These are phyloP conservation scores for Leptographium flavum DNA, from an alignment of 2,329 filamentous ascomycete genomes.

Conservation along the genomic window DNA sequence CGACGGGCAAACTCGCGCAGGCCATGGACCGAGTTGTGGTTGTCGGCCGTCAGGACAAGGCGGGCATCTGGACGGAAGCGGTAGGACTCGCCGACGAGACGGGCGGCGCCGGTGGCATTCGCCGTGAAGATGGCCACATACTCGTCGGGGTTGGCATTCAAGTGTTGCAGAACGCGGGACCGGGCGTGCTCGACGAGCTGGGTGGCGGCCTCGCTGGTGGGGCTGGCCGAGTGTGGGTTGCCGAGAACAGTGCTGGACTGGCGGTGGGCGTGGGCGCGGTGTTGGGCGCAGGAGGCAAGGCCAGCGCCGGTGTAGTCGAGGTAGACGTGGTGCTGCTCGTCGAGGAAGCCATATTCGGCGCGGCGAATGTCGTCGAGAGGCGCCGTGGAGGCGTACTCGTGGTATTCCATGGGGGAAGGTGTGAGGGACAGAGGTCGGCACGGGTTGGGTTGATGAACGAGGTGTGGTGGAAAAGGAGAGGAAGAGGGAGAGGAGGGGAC, in stretches of 20 bases:
- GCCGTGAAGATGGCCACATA: slow-evolving; percentile 26
- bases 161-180: slow-evolving; percentile 17
- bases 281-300: slow-evolving; percentile 20
- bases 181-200: slow-evolving; percentile 19
- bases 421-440: neutral
- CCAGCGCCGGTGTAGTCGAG: slow-evolving; percentile 27
- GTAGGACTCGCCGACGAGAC: slow-evolving; percentile 25
- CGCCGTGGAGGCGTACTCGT: slow-evolving; percentile 20
- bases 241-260: slow-evolving; percentile 19
- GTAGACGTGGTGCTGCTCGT: slow-evolving; percentile 23
- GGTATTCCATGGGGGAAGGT: slow-evolving; percentile 11
- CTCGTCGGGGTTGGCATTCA: slow-evolving; percentile 22
- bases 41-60: slow-evolving; percentile 24
- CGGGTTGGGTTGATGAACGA: too few relatives aligned
- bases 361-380: slow-evolving; percentile 18
- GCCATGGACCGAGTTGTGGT: slow-evolving; percentile 28
- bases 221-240: slow-evolving; percentile 26
- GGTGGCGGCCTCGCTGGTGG: slow-evolving; percentile 21
- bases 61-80: slow-evolving; percentile 15
- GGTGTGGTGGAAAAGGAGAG: too few relatives aligned
- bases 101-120: slow-evolving; percentile 24
- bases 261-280: slow-evolving; percentile 18
- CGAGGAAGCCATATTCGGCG: slow-evolving; percentile 22
- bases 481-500: too few relatives aligned
- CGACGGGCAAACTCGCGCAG: slow-evolving; percentile 21